Percentiles rank a stretch among this genome's conserved stretches.
These are phyloP conservation scores for Pythium angustatum DNA, from an alignment of 352 stramenopile species.

Conservation along the genomic window DNA sequence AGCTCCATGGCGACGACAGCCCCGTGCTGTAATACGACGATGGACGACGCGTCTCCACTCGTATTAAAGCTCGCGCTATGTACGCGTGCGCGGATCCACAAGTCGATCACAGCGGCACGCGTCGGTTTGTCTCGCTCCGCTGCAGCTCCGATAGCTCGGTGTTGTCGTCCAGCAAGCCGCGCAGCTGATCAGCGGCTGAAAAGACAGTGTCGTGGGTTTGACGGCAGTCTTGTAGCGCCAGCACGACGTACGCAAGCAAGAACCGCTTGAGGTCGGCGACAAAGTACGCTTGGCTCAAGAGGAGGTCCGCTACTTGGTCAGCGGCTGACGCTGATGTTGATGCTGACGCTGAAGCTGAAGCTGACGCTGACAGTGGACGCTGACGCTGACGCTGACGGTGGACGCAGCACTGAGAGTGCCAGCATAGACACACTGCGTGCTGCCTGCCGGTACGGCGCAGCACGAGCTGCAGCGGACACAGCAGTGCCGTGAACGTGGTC, in stretches of 20 bases:
- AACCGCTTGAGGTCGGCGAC: slow-evolving; percentile 64
- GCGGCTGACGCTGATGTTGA: too few relatives aligned
- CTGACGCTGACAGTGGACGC: too few relatives aligned
- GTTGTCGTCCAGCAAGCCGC: slow-evolving; percentile 40
- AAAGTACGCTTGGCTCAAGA: too few relatives aligned
- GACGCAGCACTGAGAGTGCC: slow-evolving; percentile 12
- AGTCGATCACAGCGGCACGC: slow-evolving; percentile 51
- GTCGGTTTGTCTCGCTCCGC: slow-evolving; percentile 48
- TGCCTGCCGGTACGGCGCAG: slow-evolving; percentile 2
- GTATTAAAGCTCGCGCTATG: slow-evolving; percentile 29
- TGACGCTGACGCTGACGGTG: too few relatives aligned
- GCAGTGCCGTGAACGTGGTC: not conserved
- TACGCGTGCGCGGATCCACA: slow-evolving; percentile 54
- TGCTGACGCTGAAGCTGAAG: too few relatives aligned
- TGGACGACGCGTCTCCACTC: slow-evolving; percentile 15
- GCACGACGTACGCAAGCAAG: slow-evolving; percentile 51
- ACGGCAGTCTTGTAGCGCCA: slow-evolving; percentile 61
- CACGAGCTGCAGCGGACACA: not conserved
- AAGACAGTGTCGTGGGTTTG: slow-evolving; percentile 12
- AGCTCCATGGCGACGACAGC: slow-evolving; percentile 39
- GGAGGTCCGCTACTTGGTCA: slow-evolving; percentile 28
- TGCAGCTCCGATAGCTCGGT: slow-evolving; percentile 45
- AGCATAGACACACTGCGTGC: slow-evolving; percentile 42
- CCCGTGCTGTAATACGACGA: slow-evolving; percentile 43
- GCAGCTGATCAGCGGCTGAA: slow-evolving; percentile 33